Percentiles rank a stretch among this genome's conserved stretches.
Conservation (phyloP, 2,329 filamentous ascomycete species). For the Fonsecaea nubica region DNA sequence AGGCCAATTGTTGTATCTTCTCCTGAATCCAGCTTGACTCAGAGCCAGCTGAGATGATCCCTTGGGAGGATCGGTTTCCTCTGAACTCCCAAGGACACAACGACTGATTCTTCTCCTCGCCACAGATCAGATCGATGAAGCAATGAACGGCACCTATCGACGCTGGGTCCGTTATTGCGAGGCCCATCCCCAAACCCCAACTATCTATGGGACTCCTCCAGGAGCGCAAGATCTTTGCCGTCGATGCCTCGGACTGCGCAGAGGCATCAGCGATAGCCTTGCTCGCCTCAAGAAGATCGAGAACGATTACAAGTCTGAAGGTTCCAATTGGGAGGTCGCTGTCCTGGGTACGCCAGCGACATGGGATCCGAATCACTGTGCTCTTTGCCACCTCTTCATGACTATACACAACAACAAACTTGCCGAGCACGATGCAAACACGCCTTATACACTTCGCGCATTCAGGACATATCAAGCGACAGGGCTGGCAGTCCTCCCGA, state of each 20-base stretch:
- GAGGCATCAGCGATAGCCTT: not conserved
- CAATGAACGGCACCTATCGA: constrained; percentile 5
- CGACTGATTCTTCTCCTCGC: no score
- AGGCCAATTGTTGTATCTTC: not conserved
- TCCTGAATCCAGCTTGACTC: not conserved
- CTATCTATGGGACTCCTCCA: not conserved
- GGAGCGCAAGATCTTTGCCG: constrained; percentile 1
- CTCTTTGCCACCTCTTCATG: not conserved
- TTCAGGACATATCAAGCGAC: not conserved
- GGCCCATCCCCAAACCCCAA: not conserved
- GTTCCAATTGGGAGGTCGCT: not conserved
- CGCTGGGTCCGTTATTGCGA: constrained; percentile 2
- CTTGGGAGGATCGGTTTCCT: not conserved
- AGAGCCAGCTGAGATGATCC: not conserved
- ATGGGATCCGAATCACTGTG: not conserved
- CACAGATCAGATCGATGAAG: not conserved
- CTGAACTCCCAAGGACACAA: not conserved
- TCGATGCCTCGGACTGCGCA: not conserved
- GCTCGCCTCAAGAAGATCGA: not conserved
- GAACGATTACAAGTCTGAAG: not conserved
- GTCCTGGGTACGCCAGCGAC: not conserved
- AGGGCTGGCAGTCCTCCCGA: not conserved
- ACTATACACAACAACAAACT: not conserved
- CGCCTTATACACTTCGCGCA: not conserved
- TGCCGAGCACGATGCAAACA: not conserved